Percentiles rank a stretch among this genome's conserved stretches.
These are phyloP conservation scores for Acacia acuminata DNA, from an alignment of 306 rosid species.

Conservation along the genomic window DNA sequence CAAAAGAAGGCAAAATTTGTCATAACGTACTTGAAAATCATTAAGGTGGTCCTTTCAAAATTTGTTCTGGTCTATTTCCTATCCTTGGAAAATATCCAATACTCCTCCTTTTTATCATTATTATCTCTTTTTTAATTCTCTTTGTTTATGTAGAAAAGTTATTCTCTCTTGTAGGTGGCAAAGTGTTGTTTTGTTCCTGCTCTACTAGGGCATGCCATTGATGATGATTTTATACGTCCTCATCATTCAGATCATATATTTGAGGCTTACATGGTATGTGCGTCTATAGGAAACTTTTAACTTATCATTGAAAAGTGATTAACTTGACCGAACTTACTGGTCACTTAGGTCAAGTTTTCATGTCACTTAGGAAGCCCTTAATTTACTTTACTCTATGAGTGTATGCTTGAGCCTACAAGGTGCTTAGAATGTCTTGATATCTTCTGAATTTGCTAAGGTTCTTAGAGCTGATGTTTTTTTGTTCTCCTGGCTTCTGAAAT, in stretches of 20 bases:
- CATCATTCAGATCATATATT: constrained; percentile 87
- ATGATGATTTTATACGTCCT: constrained; percentile 92
- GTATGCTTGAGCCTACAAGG: constrained; percentile 7
- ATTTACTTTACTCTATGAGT: background rate
- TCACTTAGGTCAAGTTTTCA: background rate
- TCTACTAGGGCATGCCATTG: constrained; percentile 85
- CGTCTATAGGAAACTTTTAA: background rate
- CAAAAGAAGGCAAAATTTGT: constrained; percentile 96
- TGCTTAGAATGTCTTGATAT: background rate
- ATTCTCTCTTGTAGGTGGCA: constrained; percentile 65
- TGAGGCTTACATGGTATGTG: constrained; percentile 80
- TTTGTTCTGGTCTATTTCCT: background rate
- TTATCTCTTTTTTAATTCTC: background rate
- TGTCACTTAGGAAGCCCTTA: background rate
- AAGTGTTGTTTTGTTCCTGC: constrained; percentile 84
- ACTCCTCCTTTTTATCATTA: background rate
- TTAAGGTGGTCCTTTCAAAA: constrained; percentile 56
- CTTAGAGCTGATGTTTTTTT: background rate
- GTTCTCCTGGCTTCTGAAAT: too few relatives aligned
- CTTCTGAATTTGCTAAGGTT: constrained; percentile 6
- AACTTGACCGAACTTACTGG: constrained; percentile 4
- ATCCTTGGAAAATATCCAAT: background rate
- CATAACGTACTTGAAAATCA: constrained; percentile 75
- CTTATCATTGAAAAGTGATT: background rate
- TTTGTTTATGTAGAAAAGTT: background rate